Evolutionary conservation across 257 asterid species (phyloP).

Genomic region (Rauvolfia tetraphylla): DNA sequence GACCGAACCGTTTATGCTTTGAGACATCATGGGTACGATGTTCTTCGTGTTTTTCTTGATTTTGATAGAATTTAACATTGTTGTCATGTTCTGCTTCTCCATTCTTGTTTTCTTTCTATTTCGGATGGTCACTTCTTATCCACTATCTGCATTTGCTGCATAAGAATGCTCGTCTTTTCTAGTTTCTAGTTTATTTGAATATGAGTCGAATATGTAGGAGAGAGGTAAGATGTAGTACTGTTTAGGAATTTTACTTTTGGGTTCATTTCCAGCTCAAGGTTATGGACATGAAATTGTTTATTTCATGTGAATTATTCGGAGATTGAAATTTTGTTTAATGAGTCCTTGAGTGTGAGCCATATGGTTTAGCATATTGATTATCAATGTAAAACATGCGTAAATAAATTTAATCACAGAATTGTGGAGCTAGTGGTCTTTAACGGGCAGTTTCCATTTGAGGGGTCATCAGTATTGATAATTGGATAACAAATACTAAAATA

Average conservation of each 20-base stretch:
- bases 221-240: background rate
- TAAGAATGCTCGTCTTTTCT: background rate
- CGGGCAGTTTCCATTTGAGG: background rate
- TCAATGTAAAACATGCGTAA: background rate
- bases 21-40: background rate
- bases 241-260: background rate
- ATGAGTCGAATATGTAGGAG: background rate
- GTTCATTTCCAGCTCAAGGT: background rate
- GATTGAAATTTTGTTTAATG: slow-evolving; percentile 6
- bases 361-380: background rate
- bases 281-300: background rate
- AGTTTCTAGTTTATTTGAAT: background rate
- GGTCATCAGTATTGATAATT: background rate
- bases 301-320: slow-evolving; percentile 3
- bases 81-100: background rate
- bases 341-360: background rate
- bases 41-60: background rate
- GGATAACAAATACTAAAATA: background rate
- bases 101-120: background rate
- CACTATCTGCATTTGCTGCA: background rate
- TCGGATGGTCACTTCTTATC: background rate
- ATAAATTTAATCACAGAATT: background rate
- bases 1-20: background rate
- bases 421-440: background rate
- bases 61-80: background rate